These are phyloP conservation scores for Pseudogymnoascus pannorum DNA, from an alignment of 2,329 filamentous ascomycete genomes.

Conservation along the genomic window DNA sequence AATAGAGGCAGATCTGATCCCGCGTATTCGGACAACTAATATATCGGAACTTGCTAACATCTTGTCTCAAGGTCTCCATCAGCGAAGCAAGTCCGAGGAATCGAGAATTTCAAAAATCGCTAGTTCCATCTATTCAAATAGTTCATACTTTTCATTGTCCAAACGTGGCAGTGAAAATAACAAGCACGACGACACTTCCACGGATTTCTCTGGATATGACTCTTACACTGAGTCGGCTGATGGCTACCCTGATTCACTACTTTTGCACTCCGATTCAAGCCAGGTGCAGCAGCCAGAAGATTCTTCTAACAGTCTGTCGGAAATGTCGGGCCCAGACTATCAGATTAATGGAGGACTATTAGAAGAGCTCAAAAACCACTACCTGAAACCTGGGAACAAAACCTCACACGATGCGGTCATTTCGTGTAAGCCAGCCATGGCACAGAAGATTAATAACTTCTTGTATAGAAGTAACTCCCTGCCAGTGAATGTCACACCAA, in stretches of 20 bases:
- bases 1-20: background rate
- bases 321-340: background rate
- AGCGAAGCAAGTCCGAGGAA: background rate
- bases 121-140: background rate
- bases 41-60: background rate
- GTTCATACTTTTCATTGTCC: background rate
- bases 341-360: background rate
- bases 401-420: background rate
- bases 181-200: background rate
- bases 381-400: background rate
- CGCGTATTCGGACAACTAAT: background rate
- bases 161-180: background rate
- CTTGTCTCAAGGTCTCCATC: background rate
- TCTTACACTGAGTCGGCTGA: background rate
- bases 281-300: background rate
- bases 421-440: background rate
- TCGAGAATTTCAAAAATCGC: background rate
- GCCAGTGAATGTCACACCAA: constrained; percentile 3
- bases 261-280: background rate
- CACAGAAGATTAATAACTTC: background rate
- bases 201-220: background rate
- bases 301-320: background rate
- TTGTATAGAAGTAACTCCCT: constrained; percentile 4
- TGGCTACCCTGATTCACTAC: background rate
- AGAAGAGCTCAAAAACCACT: background rate